phyloP scores from a whole-genome alignment of 2,329 filamentous ascomycete species.

The Capronia epimyces region DNA sequence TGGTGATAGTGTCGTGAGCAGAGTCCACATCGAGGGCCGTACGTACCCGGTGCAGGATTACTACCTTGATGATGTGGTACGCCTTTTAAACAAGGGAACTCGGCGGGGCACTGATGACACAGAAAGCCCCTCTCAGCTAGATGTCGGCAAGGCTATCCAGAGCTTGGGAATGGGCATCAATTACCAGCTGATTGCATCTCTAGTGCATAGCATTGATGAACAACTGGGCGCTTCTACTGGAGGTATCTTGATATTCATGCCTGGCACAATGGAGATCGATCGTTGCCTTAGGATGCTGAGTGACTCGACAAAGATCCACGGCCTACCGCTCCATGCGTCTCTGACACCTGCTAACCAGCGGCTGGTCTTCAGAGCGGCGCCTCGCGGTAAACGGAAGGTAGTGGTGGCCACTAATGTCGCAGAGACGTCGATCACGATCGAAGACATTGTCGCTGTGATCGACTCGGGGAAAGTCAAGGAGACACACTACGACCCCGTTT shows the following conservation, averaged over 20 bases:
- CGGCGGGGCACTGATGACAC: background rate
- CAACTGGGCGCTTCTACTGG: constrained; percentile 69
- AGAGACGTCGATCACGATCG: constrained; percentile 97
- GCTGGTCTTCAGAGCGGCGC: constrained; percentile 72
- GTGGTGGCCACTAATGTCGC: constrained; percentile 95
- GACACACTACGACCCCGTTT: constrained; percentile 84
- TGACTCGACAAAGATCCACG: constrained; percentile 62
- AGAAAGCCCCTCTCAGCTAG: constrained; percentile 33
- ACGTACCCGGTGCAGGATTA: constrained; percentile 87
- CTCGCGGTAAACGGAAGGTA: constrained; percentile 78
- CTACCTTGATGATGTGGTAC: constrained; percentile 82
- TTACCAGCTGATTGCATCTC: constrained; percentile 76
- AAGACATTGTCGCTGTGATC: constrained; percentile 93
- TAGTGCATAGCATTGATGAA: constrained; percentile 73
- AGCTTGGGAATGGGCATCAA: constrained; percentile 79
- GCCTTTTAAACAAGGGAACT: constrained; percentile 54
- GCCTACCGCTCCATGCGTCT: constrained; percentile 85
- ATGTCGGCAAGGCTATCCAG: constrained; percentile 64
- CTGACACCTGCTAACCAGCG: constrained; percentile 83
- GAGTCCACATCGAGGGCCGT: constrained; percentile 79
- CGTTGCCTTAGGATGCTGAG: constrained; percentile 66
- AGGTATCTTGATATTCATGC: constrained; percentile 91
- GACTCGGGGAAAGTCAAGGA: constrained; percentile 95
- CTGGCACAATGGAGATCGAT: constrained; percentile 87
- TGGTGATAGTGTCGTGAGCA: constrained; percentile 61